Evolutionary conservation across 2,329 filamentous ascomycete species (phyloP).

Genomic region (Calycina marina): DNA sequence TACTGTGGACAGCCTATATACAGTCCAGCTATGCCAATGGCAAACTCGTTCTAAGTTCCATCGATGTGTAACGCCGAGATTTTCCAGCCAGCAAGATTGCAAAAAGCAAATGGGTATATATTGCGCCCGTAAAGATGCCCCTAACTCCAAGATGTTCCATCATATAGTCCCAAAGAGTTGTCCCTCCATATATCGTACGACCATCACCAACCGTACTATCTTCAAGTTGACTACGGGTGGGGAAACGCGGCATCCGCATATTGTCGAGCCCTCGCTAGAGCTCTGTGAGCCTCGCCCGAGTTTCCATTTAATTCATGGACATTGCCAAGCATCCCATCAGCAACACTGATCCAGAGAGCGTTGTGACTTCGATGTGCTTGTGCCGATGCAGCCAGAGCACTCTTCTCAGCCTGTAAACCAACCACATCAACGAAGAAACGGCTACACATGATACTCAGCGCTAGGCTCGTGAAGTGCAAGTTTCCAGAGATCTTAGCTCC

Average conservation of each 20-base stretch:
- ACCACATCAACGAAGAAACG: conserved; percentile 41
- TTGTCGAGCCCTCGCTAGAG: not conserved
- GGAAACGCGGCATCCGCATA: not conserved
- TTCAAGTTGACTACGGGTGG: not conserved
- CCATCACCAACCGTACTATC: not conserved
- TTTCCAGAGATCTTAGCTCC: conserved; percentile 58
- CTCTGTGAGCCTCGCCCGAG: conserved; percentile 30
- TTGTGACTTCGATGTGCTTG: conserved; percentile 59
- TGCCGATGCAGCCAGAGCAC: conserved; percentile 51
- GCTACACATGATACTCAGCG: conserved; percentile 72
- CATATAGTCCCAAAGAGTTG: too few species aligned
- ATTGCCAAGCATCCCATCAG: conserved; percentile 62
- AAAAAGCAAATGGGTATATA: conserved; percentile 15
- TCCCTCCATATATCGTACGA: not conserved
- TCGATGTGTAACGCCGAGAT: too few species aligned
- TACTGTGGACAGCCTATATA: too few species aligned
- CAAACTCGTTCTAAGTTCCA: too few species aligned
- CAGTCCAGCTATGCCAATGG: too few species aligned
- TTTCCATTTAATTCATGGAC: conserved; percentile 62
- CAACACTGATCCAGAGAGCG: conserved; percentile 65
- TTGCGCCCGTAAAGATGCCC: conserved; percentile 5
- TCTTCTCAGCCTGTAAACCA: conserved; percentile 72
- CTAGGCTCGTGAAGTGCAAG: conserved; percentile 66
- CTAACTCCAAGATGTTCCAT: conserved; percentile 3
- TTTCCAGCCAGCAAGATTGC: too few species aligned